phyloP scores from a whole-genome alignment of 805 yeast species.

The Kazachstania africana region DNA sequence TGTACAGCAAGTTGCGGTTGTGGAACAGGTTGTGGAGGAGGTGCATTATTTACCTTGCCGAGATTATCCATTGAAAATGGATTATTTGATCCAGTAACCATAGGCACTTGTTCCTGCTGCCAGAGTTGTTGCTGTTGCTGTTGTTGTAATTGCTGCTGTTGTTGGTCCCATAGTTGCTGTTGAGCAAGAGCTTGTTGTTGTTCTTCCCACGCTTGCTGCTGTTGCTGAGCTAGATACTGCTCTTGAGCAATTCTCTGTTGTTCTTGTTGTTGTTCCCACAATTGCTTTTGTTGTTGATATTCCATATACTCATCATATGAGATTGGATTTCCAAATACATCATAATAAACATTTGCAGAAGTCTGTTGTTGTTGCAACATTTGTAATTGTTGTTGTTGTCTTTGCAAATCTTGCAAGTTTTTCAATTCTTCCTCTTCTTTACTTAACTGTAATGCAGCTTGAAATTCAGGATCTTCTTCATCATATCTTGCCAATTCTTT shows the following conservation, averaged over 20 bases:
- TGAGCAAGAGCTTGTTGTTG: constrained; percentile 2
- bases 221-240: constrained; percentile 10
- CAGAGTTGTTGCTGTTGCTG: constrained; percentile 22
- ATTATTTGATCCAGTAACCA: constrained; percentile 63
- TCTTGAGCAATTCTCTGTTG: constrained; percentile 20
- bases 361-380: constrained; percentile 12
- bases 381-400: constrained; percentile 13
- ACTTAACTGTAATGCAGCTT: constrained; percentile 21
- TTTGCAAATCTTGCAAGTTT: constrained; percentile 20
- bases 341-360: constrained; percentile 11
- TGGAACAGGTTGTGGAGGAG: constrained; percentile 4
- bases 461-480: constrained; percentile 20
- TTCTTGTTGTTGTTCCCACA: constrained; percentile 18
- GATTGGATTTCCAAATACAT: constrained; percentile 21
- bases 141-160: constrained; percentile 1
- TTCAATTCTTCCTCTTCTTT: constrained; percentile 24
- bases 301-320: constrained; percentile 19
- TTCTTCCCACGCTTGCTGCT: constrained; percentile 15
- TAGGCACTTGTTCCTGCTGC: constrained; percentile 37
- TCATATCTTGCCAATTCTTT: constrained; percentile 15
- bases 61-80: constrained; percentile 47
- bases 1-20: constrained; percentile 2
- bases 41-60: constrained; percentile 1
- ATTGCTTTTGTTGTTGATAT: constrained; percentile 22
- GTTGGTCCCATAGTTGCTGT: constrained; percentile 2